Evolutionary conservation across 2,329 filamentous ascomycete species (phyloP), one percentile per base, ranked within the genome.

Genomic region (Epichloe elymi): DNA sequence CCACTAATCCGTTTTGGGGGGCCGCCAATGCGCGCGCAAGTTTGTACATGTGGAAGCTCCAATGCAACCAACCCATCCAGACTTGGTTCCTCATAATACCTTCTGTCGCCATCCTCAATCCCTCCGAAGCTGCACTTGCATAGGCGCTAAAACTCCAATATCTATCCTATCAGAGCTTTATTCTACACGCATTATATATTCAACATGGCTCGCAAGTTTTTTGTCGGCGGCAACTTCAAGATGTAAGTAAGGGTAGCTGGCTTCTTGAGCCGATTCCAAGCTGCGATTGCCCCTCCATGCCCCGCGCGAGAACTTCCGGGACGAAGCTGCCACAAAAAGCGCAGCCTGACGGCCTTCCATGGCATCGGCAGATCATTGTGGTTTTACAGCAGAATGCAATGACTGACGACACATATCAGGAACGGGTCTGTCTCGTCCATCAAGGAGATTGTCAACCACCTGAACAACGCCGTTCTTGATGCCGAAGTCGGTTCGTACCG

Each of bases 161-260:
- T 50, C 11, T 19, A 7, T 5, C 15, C 15, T 39, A 40, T 35
- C 23, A 36, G 19, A 44, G 5, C 41, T n/a, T n/a, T 15, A 20
- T 11, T 20, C 10, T 33, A 30, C 15, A 33, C 14, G 4, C n/a
- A 50, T 5, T 14, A 50, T 15, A 50, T 19, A 4, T 23, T 35
- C 42, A 46, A 35, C 65, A 95, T 95, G 89, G 79, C 84, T 80
- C 89, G 89, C 78, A 86, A 89, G 78, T 95, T 95, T 79, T 95
- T 95, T 71, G 87, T 95, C 71, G 90, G 90, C 72, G 90, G 90
- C 68, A 98, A 98, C 85, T 97, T 97, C 78, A 97, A 98, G 81
- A 97, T 97, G 90, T 95, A 75, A 67, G 79, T 57, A 49, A 53
- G 76, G 15, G 26, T 20, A 33, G 40, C 36, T 17, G n/a, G n/a